These are phyloP conservation scores for Eucalyptus curtisii DNA, from an alignment of 345 rosid species.

Conservation along the genomic window DNA sequence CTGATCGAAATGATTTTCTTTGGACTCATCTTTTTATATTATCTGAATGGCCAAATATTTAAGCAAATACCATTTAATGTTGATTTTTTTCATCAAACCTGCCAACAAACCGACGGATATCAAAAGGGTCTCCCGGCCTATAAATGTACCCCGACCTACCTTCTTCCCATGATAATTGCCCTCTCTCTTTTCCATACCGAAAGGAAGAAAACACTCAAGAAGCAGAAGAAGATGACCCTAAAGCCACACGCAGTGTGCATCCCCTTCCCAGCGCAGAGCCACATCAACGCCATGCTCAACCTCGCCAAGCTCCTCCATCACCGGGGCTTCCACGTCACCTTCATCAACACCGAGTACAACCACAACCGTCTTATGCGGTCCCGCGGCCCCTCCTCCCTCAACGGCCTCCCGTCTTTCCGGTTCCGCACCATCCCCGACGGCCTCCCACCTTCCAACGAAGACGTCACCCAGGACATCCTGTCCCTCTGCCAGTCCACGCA, in stretches of 20 bases:
- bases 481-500: conserved; percentile 23
- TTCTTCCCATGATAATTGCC: background rate
- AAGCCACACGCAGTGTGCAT: conserved; percentile 41
- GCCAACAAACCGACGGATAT: background rate
- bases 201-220: background rate
- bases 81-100: background rate
- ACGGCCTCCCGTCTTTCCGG: conserved; percentile 24
- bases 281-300: conserved; percentile 36
- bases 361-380: conserved; percentile 26
- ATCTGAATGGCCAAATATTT: background rate
- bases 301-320: conserved; percentile 38
- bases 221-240: background rate
- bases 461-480: conserved; percentile 29
- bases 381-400: conserved; percentile 10
- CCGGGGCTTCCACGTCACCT: conserved; percentile 34
- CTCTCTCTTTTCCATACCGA: background rate
- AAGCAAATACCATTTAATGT: background rate
- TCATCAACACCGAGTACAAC: conserved; percentile 38
- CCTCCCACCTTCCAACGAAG: conserved; percentile 13
- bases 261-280: conserved; percentile 47
- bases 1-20: background rate
- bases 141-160: background rate
- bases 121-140: background rate
- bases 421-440: conserved; percentile 34
- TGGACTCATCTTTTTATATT: background rate